These are phyloP conservation scores for Rhizophagus clarus DNA, from an alignment of 192 early-diverging fungal species.

Conservation along the genomic window DNA sequence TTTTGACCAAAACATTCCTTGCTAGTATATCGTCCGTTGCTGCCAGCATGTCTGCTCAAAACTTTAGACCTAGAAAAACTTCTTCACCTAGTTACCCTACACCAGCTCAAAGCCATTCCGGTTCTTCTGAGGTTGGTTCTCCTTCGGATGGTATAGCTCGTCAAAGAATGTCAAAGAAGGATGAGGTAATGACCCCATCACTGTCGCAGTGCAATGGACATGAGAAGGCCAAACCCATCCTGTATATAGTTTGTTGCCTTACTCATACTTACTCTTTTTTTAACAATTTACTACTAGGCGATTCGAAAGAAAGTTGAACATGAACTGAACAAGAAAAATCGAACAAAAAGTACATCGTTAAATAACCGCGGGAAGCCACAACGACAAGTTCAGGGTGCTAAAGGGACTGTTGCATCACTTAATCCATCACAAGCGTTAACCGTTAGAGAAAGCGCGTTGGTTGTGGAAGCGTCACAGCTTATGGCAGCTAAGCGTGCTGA, in stretches of 20 bases:
- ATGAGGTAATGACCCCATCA: constrained; percentile 37
- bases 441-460: constrained; percentile 72
- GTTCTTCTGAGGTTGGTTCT: constrained; percentile 42
- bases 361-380: constrained; percentile 39
- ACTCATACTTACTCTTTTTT: background rate
- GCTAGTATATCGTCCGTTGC: background rate
- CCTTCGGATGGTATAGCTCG: constrained; percentile 46
- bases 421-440: constrained; percentile 86
- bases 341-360: background rate
- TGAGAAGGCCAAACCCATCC: background rate
- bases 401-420: constrained; percentile 89
- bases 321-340: constrained; percentile 60
- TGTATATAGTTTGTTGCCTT: background rate
- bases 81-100: constrained; percentile 10
- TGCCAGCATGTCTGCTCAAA: constrained; percentile 1
- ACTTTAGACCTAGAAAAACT: constrained; percentile 13
- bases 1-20: constrained; percentile 4
- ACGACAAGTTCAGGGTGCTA: constrained; percentile 46
- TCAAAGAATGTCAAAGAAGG: constrained; percentile 47
- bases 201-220: background rate
- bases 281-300: constrained; percentile 30
- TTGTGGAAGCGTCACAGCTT: constrained; percentile 84
- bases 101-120: constrained; percentile 13
- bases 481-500: constrained; percentile 98
- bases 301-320: constrained; percentile 78